phyloP scores from a whole-genome alignment of 495 filamentous ascomycete species.

The Evernia prunastri region DNA sequence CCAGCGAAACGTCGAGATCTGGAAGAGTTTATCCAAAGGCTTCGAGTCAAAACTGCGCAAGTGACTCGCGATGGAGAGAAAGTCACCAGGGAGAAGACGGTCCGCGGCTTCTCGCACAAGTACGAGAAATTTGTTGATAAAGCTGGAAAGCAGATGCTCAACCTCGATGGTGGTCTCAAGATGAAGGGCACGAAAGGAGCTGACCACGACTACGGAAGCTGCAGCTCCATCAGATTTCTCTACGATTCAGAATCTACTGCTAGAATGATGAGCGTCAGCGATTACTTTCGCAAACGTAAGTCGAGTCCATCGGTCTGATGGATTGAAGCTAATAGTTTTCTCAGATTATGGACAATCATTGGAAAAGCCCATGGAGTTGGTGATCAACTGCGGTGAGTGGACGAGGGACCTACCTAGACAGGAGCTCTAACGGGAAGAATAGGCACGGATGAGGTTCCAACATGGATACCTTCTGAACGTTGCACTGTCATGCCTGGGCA shows the following conservation, averaged over 20 bases:
- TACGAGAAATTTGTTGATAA: no score
- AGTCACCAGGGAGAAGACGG: neutral
- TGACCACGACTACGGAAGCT: neutral
- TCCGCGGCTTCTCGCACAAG: neutral
- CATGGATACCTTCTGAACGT: neutral
- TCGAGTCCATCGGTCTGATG: neutral
- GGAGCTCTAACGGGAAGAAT: neutral
- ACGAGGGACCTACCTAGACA: neutral
- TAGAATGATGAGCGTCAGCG: neutral
- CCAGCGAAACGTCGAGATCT: neutral
- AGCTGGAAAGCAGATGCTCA: no score
- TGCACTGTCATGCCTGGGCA: neutral
- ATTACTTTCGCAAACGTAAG: neutral
- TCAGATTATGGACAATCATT: neutral
- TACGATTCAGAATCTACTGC: neutral
- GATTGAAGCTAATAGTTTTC: neutral
- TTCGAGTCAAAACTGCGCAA: neutral
- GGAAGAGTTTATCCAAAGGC: neutral
- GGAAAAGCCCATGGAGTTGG: neutral
- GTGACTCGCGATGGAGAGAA: neutral
- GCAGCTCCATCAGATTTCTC: neutral
- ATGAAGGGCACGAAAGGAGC: no score
- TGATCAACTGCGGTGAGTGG: neutral
- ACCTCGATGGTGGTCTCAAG: no score
- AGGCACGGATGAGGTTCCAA: neutral